Evolutionary conservation across 192 early-diverging fungal species (phyloP), one percentile per base, ranked within the genome.

Genomic region (Entomortierella beljakovae): DNA sequence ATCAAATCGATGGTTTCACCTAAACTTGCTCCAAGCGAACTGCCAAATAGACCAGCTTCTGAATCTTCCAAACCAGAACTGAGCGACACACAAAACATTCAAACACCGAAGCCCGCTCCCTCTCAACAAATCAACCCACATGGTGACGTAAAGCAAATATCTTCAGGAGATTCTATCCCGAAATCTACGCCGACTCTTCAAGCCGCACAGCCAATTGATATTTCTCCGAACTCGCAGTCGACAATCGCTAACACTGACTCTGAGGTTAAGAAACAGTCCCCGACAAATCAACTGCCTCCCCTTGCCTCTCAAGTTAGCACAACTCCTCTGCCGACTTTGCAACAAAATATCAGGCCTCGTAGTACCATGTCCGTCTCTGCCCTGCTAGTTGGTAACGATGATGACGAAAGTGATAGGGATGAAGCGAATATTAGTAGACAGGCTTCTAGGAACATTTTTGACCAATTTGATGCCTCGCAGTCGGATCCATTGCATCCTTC

Each of bases 281-380:
- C 5, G 3, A 10, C 43, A 10, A 20, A 46, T 3, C 43, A 4
- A 6, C 48, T 73, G 23, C 71, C 71, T 37, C 57, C 71, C 6
- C 42, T 57, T 18, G 55, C 43, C 40, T 33, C 71, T 20, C 48
- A 53, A 37, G 15, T 61, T 3, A 42, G 40, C 16, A 10, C 63
- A 43, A 53, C 22, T 1, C n/a, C 54, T 1, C 11, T 22, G 33
- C 22, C 50, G 0, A 22, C 25, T 43, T n/a, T 35, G 9, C 56
- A 50, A 10, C 66, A 62, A 35, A 51, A 3, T 20, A 42, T 48
- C 4, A 55, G 59, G 13, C 72, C 61, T 31, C 53, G 75, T 6
- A 79, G 67, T 32, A 70, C 67, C 32, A 79, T 79, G 75, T 79
- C 75, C 4, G 67, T 79, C 23, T 79, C 75, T 10, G 75, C 75